Base-by-base conservation (phyloP, 1,139 yeast genomes). In the Zhuliangozyma blackwelliae region DNA sequence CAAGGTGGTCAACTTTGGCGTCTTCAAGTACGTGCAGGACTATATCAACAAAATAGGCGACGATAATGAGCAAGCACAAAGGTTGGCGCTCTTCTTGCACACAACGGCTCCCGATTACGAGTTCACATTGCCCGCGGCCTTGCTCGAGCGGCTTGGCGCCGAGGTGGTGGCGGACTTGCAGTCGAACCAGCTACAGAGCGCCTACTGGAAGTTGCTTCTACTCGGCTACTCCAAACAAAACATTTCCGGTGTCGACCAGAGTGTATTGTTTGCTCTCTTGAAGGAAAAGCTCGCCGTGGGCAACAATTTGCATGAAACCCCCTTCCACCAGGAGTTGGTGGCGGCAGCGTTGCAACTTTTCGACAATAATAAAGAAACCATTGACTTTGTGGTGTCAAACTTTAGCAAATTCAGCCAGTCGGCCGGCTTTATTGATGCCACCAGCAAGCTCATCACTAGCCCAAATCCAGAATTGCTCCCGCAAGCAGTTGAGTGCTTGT, bases 1-100 rank as follows among this genome's bases (percentile, higher is more conserved):
- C 10, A 78, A 74, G 49, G 54, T 77, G 2, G 32, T 66, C 11
- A 64, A 68, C 22, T 77, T 76, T 46, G 77, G 78, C 3, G 47
- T 62, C n/a, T 49, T 55, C 2, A 68, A 64, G 13, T 68, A 59
- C 39, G 52, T 81, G n/a, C 79, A 77, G 41, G 70, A 68, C 10
- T 80, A 63, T 41, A 56, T 82, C 12, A 63, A 71, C 34, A 54
- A 52, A 12, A 50, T 65, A 27, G 31, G 39, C 9, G 42, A 51
- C 11, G 31, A 36, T 4, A 9, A 22, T 7, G 40, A 48, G 8
- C 53, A 58, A n/a, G 57, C 54, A 10, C 43, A 63, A 39, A 59
- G 63, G 37, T 60, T 77, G 31, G 67, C 80, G 1, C 63, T 61
- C 22, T 77, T 78, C 45, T 51, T 77, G 13, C 58, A 66, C 47